A percentile compares a stretch with the other conserved stretches of the same genome.
These are phyloP conservation scores for Boletus patriciae DNA, from an alignment of 768 basidiomycete genomes.

Conservation along the genomic window DNA sequence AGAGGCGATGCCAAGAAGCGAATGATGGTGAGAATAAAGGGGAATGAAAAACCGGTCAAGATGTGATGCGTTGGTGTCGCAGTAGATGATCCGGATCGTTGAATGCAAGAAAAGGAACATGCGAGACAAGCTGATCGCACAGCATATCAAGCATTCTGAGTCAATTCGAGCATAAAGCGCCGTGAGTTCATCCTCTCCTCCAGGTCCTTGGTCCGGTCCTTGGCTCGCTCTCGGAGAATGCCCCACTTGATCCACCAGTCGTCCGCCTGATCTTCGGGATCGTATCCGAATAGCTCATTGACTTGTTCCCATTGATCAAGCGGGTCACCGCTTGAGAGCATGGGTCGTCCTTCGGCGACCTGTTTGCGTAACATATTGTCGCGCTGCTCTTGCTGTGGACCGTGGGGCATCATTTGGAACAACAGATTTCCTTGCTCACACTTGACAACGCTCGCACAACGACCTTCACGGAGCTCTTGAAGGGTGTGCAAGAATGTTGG, in stretches of 20 bases:
- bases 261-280: conserved; percentile 56
- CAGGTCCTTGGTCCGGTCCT: conserved; percentile 20
- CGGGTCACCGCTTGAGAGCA: conserved; percentile 32
- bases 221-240: conserved; percentile 40
- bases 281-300: conserved; percentile 49
- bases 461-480: conserved; percentile 56
- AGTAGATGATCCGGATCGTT: background rate
- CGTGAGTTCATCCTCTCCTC: conserved; percentile 16
- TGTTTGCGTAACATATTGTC: conserved; percentile 42
- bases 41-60: background rate
- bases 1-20: background rate
- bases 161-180: background rate
- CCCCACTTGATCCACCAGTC: conserved; percentile 69
- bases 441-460: conserved; percentile 46
- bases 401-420: conserved; percentile 45
- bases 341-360: conserved; percentile 47
- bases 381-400: conserved; percentile 45
- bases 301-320: conserved; percentile 51
- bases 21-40: background rate
- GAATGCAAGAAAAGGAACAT: background rate
- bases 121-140: background rate
- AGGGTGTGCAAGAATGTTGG: conserved; percentile 52
- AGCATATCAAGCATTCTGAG: background rate
- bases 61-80: background rate
- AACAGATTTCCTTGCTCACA: conserved; percentile 47